Evolutionary conservation across 1,284 basidiomycete species (phyloP).

Genomic region (Ustilago cynodontis): DNA sequence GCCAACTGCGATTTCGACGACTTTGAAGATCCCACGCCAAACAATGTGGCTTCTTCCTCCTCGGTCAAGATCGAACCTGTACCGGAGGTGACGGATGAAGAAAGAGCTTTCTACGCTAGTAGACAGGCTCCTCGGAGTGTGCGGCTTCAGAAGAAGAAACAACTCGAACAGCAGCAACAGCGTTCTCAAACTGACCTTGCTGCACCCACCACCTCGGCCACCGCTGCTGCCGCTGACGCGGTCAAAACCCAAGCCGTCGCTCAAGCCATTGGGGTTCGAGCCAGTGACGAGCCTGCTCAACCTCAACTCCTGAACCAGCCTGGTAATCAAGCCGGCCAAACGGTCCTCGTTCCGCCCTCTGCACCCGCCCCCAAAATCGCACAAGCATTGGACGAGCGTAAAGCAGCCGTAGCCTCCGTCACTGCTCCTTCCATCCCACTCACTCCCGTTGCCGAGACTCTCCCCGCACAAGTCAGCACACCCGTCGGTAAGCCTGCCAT

Average conservation of each 20-base stretch:
- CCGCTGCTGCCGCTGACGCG: conserved; percentile 1
- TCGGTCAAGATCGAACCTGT: conserved; percentile 40
- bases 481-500: conserved; percentile 39
- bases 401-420: conserved; percentile 32
- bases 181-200: conserved; percentile 7
- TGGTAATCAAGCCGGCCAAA: conserved; percentile 34
- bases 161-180: conserved; percentile 33
- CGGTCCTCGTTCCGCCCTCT: conserved; percentile 33
- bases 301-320: conserved; percentile 31
- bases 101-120: conserved; percentile 49
- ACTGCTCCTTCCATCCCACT: conserved; percentile 16
- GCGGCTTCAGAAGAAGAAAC: conserved; percentile 42
- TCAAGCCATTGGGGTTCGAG: conserved; percentile 21
- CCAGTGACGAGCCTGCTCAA: conserved; percentile 39
- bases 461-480: conserved; percentile 29
- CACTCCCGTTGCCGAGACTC: conserved; percentile 18
- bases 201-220: not conserved
- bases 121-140: conserved; percentile 54
- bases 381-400: conserved; percentile 40
- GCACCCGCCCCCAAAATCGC: conserved; percentile 27
- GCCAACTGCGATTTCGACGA: conserved; percentile 59
- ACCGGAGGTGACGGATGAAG: conserved; percentile 54
- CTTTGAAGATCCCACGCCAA: conserved; percentile 27
- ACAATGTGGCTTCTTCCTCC: conserved; percentile 24
- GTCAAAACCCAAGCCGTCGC: conserved; percentile 11